These are phyloP conservation scores for Hypoxylon intermedium DNA, from an alignment of 495 filamentous ascomycete species.

Conservation along the genomic window DNA sequence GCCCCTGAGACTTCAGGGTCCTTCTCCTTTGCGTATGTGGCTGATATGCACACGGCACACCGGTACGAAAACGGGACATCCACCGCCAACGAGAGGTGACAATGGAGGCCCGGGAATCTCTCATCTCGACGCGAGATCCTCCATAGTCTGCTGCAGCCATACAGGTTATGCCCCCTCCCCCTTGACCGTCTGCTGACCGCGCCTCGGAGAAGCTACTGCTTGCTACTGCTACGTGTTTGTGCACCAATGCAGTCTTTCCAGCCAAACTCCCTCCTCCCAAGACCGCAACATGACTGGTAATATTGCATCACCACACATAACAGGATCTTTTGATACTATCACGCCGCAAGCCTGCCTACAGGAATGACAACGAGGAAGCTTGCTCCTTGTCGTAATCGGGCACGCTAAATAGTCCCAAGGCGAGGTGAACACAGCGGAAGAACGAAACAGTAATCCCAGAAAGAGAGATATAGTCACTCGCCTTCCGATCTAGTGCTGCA, in stretches of 20 bases:
- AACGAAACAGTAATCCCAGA: background rate
- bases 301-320: background rate
- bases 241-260: background rate
- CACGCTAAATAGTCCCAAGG: background rate
- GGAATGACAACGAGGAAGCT: conserved; percentile 36
- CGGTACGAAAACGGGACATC: too few relatives aligned
- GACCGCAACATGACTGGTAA: background rate
- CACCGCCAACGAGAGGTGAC: too few relatives aligned
- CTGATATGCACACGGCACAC: too few relatives aligned
- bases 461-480: conserved; percentile 8
- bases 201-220: too few relatives aligned
- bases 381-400: conserved; percentile 5
- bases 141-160: too few relatives aligned
- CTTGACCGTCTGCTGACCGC: too few relatives aligned
- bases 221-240: too few relatives aligned
- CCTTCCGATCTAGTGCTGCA: background rate
- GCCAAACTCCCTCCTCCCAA: too few relatives aligned
- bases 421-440: conserved; percentile 8
- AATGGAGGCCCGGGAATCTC: conserved; percentile 11
- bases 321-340: background rate
- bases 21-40: too few relatives aligned
- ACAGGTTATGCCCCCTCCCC: too few relatives aligned
- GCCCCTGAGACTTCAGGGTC: too few relatives aligned
- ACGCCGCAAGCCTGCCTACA: conserved; percentile 38
- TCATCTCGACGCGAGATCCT: conserved; percentile 11